phyloP scores from a whole-genome alignment of 1,284 basidiomycete genomes.

The Ustilago vetiveriae region DNA sequence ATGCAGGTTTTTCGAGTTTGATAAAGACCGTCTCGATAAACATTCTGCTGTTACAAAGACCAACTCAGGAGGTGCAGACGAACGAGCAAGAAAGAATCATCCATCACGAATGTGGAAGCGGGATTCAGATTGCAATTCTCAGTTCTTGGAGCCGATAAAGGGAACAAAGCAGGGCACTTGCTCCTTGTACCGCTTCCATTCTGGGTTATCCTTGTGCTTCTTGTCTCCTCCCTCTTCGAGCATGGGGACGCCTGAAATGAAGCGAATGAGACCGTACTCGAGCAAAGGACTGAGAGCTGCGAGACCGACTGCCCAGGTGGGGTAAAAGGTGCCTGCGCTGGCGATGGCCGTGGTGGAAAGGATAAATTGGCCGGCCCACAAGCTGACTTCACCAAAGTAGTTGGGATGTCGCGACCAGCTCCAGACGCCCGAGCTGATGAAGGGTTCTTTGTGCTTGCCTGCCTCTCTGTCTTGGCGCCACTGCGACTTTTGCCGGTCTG shows the following conservation, averaged over 20 bases:
- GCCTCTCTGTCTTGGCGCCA: constrained; percentile 76
- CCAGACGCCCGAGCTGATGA: constrained; percentile 80
- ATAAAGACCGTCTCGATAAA: too few relatives aligned
- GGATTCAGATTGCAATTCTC: neutral
- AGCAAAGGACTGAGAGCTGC: constrained; percentile 75
- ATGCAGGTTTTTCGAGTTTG: too few relatives aligned
- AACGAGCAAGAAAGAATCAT: too few relatives aligned
- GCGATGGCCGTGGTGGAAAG: constrained; percentile 64
- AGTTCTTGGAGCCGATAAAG: constrained; percentile 53
- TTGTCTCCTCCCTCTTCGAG: constrained; percentile 75
- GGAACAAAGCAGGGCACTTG: constrained; percentile 56
- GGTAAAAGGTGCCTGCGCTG: constrained; percentile 65
- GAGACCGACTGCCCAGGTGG: constrained; percentile 68
- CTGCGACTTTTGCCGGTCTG: constrained; percentile 76
- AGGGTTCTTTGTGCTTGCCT: constrained; percentile 78
- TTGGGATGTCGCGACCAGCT: constrained; percentile 79
- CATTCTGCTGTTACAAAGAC: too few relatives aligned
- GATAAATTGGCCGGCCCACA: constrained; percentile 78
- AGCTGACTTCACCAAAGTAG: constrained; percentile 79
- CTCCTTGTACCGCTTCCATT: constrained; percentile 77
- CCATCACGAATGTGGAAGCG: too few relatives aligned
- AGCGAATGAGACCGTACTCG: constrained; percentile 71
- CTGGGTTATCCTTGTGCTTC: constrained; percentile 75
- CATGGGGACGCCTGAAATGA: constrained; percentile 77
- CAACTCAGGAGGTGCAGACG: neutral